phyloP scores from a whole-genome alignment of 192 early-diverging fungal species.

The Rhizophlyctis rosea region DNA sequence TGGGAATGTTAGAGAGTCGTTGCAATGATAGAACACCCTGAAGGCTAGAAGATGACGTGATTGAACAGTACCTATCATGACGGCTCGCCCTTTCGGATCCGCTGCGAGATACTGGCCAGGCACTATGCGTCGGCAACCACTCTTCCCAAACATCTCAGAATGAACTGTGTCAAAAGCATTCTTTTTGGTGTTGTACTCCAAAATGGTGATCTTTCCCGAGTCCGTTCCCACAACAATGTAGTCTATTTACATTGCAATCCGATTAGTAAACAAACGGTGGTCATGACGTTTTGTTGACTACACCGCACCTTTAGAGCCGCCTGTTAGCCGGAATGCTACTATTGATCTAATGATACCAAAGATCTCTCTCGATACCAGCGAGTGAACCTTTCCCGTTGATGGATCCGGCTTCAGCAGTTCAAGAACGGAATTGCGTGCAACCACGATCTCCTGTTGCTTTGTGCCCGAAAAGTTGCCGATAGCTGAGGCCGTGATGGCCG shows the following conservation, averaged over 20 bases:
- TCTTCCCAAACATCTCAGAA: constrained; percentile 92
- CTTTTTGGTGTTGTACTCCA: constrained; percentile 79
- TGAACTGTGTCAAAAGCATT: constrained; percentile 80
- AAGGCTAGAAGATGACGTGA: background rate
- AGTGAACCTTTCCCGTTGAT: constrained; percentile 73
- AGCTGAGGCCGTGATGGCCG: constrained; percentile 70
- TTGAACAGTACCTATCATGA: constrained; percentile 73
- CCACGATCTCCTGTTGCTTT: constrained; percentile 84
- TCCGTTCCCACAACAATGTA: constrained; percentile 88
- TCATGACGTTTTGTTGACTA: no score
- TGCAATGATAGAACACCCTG: no score
- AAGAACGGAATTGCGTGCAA: constrained; percentile 66
- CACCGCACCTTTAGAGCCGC: constrained; percentile 74
- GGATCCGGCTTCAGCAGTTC: constrained; percentile 81
- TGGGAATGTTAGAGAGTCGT: background rate
- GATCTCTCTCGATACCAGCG: constrained; percentile 67
- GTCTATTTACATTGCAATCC: constrained; percentile 53
- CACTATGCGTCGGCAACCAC: constrained; percentile 81
- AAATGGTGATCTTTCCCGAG: constrained; percentile 81
- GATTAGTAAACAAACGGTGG: no score
- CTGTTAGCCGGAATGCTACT: constrained; percentile 82
- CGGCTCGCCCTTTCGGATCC: constrained; percentile 94
- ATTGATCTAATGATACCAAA: constrained; percentile 88
- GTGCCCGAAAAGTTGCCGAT: constrained; percentile 92
- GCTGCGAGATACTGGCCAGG: constrained; percentile 94